Conservation (phyloP, 345 rosid species). For the Laguncularia racemosa region DNA sequence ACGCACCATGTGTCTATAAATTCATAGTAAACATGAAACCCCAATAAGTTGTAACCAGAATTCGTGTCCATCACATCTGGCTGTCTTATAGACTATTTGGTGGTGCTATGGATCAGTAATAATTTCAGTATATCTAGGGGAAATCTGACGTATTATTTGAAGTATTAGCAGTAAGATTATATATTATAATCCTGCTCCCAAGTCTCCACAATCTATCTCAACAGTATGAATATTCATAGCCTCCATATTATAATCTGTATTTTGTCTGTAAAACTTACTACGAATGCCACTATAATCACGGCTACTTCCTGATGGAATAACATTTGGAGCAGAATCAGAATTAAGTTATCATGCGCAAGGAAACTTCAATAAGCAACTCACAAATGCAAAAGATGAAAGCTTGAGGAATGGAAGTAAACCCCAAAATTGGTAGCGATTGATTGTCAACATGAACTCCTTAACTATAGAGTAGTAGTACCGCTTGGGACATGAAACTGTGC, state of each 20-base stretch:
- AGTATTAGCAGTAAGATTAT: slow-evolving; percentile 7
- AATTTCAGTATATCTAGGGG: background rate
- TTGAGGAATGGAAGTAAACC: slow-evolving; percentile 29
- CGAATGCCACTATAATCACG: slow-evolving; percentile 5
- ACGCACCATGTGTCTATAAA: slow-evolving; percentile 34
- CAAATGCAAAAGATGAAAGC: slow-evolving; percentile 35
- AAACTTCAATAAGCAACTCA: slow-evolving; percentile 68
- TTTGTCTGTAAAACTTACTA: slow-evolving; percentile 19
- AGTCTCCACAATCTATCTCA: slow-evolving; percentile 32
- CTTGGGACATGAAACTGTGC: slow-evolving; percentile 16
- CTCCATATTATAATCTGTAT: slow-evolving; percentile 41
- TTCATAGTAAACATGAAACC: slow-evolving; percentile 27
- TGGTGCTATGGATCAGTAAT: slow-evolving; percentile 29
- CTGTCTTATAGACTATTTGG: slow-evolving; percentile 31
- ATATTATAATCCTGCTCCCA: slow-evolving; percentile 37
- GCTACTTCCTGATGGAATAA: background rate
- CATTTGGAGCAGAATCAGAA: slow-evolving; percentile 2
- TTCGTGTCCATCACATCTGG: slow-evolving; percentile 19
- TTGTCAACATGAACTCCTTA: slow-evolving; percentile 40
- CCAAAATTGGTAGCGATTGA: slow-evolving; percentile 10
- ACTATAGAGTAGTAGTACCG: slow-evolving; percentile 3
- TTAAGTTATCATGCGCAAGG: slow-evolving; percentile 20
- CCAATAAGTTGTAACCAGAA: slow-evolving; percentile 28
- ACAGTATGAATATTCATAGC: slow-evolving; percentile 13
- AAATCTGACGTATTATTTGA: background rate